Evolutionary conservation across 495 filamentous ascomycete genomes (phyloP), one percentile per base, ranked within the genome.

Genomic region (Penicillium fimorum): DNA sequence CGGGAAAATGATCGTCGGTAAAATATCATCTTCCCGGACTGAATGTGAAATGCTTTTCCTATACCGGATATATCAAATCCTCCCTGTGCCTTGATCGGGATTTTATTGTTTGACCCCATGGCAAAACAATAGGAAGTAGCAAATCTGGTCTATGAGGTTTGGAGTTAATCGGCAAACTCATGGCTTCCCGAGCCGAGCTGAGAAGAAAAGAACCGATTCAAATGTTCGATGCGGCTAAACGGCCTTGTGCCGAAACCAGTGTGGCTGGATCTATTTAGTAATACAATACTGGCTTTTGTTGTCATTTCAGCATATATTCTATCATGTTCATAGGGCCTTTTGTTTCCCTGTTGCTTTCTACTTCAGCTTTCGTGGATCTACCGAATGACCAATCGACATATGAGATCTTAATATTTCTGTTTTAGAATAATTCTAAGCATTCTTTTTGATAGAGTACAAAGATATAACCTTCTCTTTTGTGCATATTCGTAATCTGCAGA

Each of bases 1-100:
- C 25, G 44, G 44, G n/a, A 3, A 46, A 18, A 32, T 35, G n/a
- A n/a, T n/a, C n/a, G n/a, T n/a, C n/a, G 44, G 44, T 27, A 3
- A 46, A 18, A 32, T 35, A 7, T 46, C 25, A 35, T 38, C 17
- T 43, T 35, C 24, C 56, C 44, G 51, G 61, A 8, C 13, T 7
- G 13, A 37, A 37, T 27, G 25, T 27, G 25, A 27, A 27, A 4
- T 37, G 5, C 13, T 37, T 37, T 37, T 37, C 13, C 13, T n/a
- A n/a, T 6, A 7, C 13, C 33, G 33, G 13, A 37, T 13, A n/a
- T 5, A 27, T 5, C 15, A 2, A 37, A 37, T 37, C 15, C 13
- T 7, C 33, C 13, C 2, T 5, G 13, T 35, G 4, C 0, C 4
- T 13, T 3, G 4, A 15, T 6, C 4, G 5, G 22, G 2, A 5